Conservation (phyloP, 176 grass and related monocot species). For the Oryza nivara region DNA sequence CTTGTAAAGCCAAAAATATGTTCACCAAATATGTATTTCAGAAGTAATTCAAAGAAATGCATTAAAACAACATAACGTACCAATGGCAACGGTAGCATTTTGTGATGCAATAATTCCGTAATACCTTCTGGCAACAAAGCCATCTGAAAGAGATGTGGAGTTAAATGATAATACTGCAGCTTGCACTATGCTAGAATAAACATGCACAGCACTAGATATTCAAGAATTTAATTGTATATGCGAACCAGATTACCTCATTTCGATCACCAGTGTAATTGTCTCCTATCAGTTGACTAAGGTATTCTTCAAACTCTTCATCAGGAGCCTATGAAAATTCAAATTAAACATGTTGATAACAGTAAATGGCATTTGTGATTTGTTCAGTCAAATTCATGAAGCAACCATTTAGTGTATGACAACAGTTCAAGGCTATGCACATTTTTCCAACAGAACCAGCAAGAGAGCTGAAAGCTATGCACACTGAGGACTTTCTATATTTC, state of each 20-base stretch:
- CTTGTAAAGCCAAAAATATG: slow-evolving; percentile 15
- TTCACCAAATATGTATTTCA: slow-evolving; percentile 18
- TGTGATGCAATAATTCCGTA: slow-evolving; percentile 90
- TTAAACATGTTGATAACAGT: slow-evolving; percentile 33
- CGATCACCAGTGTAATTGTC: slow-evolving; percentile 75
- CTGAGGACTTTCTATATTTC: slow-evolving; percentile 25
- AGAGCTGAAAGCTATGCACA: slow-evolving; percentile 12
- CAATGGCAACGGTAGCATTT: slow-evolving; percentile 76
- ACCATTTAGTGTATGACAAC: slow-evolving; percentile 11
- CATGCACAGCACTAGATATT: slow-evolving; percentile 16
- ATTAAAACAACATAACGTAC: slow-evolving; percentile 62
- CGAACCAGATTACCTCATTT: slow-evolving; percentile 71
- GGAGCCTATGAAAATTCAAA: slow-evolving; percentile 74
- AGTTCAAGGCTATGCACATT: slow-evolving; percentile 27
- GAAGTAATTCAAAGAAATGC: slow-evolving; percentile 32
- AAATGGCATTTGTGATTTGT: slow-evolving; percentile 4
- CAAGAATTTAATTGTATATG: slow-evolving; percentile 19
- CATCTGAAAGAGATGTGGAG: slow-evolving; percentile 73
- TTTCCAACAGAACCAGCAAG: neutral
- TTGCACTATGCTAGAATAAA: slow-evolving; percentile 42
- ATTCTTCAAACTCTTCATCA: slow-evolving; percentile 99
- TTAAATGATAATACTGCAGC: slow-evolving; percentile 26
- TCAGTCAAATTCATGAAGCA: slow-evolving; percentile 40
- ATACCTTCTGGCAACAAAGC: slow-evolving; percentile 95
- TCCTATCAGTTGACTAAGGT: slow-evolving; percentile 88